Conservation (phyloP, 768 basidiomycete genomes). For the Calvatia gigantea region DNA sequence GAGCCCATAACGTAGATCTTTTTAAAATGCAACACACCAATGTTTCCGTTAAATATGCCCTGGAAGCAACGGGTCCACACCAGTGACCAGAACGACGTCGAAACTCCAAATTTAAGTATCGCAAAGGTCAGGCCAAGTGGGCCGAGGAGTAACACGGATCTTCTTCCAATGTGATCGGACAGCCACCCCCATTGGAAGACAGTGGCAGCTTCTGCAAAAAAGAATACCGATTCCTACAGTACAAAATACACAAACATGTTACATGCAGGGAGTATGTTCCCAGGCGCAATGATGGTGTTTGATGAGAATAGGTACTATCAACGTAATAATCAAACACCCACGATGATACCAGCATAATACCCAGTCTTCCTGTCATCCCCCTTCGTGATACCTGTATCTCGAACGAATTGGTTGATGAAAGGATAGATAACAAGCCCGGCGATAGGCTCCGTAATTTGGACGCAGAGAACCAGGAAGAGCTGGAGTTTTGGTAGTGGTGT, state of each 20-base stretch:
- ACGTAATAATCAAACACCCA: conserved; percentile 17
- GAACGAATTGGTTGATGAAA: conserved; percentile 42
- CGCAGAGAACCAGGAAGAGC: conserved; percentile 32
- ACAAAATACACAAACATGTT: background rate
- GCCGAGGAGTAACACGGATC: conserved; percentile 40
- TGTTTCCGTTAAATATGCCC: conserved; percentile 38
- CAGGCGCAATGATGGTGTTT: no score
- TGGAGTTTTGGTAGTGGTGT: conserved; percentile 40
- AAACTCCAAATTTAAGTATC: conserved; percentile 40
- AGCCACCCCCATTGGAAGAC: conserved; percentile 45
- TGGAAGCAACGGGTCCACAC: conserved; percentile 27
- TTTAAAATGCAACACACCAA: conserved; percentile 12
- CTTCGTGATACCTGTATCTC: conserved; percentile 39
- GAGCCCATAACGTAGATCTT: background rate
- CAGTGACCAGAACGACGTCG: conserved; percentile 33
- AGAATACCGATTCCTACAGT: conserved; percentile 40
- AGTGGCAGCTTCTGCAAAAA: conserved; percentile 37
- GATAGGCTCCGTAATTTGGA: conserved; percentile 45
- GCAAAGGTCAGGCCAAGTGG: conserved; percentile 37
- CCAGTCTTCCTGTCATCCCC: conserved; percentile 43
- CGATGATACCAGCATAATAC: conserved; percentile 48
- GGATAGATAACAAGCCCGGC: conserved; percentile 43
- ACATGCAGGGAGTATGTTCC: no score
- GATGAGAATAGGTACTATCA: background rate
- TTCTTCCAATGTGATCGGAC: conserved; percentile 40